A percentile compares a stretch with the other conserved stretches of the same genome.
phyloP scores from a whole-genome alignment of 192 early-diverging fungal genomes.

The Podila clonocystis region DNA sequence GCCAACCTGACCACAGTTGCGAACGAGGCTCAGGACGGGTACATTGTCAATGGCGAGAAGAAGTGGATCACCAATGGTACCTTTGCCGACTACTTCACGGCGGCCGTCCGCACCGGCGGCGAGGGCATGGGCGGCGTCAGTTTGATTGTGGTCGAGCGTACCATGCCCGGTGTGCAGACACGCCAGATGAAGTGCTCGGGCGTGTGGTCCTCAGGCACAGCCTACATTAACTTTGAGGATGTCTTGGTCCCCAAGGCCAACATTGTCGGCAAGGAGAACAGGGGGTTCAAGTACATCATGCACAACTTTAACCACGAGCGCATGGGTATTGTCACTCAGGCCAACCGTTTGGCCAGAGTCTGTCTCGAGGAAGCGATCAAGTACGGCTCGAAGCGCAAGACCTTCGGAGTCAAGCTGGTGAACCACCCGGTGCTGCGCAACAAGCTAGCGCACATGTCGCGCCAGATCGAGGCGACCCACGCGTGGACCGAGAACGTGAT shows the following conservation, averaged over 20 bases:
- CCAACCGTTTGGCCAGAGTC: slow-evolving; percentile 86
- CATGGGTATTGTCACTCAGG: slow-evolving; percentile 84
- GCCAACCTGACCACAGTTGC: slow-evolving; percentile 78
- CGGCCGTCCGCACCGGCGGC: slow-evolving; percentile 80
- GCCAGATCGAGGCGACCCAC: slow-evolving; percentile 87
- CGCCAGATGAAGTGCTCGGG: slow-evolving; percentile 86
- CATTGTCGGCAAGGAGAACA: slow-evolving; percentile 84
- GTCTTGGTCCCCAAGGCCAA: slow-evolving; percentile 87
- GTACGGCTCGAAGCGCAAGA: slow-evolving; percentile 86
- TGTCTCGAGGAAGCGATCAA: slow-evolving; percentile 86
- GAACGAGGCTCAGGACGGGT: slow-evolving; percentile 73
- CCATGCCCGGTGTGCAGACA: slow-evolving; percentile 77
- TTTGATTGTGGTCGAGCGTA: slow-evolving; percentile 75
- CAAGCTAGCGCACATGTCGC: slow-evolving; percentile 85
- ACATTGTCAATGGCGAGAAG: slow-evolving; percentile 89
- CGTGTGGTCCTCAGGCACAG: slow-evolving; percentile 84
- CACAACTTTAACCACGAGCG: slow-evolving; percentile 85
- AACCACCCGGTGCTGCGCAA: slow-evolving; percentile 87
- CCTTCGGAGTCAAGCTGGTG: slow-evolving; percentile 87
- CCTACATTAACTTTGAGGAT: slow-evolving; percentile 86
- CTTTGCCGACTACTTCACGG: slow-evolving; percentile 86
- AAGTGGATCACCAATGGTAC: slow-evolving; percentile 87
- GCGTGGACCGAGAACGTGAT: slow-evolving; percentile 84
- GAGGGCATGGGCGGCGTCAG: slow-evolving; percentile 83
- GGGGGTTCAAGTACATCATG: slow-evolving; percentile 80